Evolutionary conservation across 2,329 filamentous ascomycete genomes (phyloP).

Genomic region (Penicillium griseofulvum): DNA sequence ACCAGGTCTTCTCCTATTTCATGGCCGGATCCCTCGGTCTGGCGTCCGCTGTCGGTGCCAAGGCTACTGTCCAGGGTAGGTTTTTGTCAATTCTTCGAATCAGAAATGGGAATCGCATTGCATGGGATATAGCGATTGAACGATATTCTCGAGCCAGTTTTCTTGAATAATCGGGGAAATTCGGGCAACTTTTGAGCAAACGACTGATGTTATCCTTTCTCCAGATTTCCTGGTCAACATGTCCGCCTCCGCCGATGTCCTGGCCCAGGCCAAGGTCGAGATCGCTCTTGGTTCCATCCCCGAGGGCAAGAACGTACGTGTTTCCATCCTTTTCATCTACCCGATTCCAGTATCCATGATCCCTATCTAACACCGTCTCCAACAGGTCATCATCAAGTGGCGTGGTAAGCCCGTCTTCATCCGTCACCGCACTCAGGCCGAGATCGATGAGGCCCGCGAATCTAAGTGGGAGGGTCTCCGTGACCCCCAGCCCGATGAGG

Average conservation of each 20-base stretch:
- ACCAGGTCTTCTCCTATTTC: slow-evolving; percentile 94
- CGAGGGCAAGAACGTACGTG: slow-evolving; percentile 96
- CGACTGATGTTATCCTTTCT: slow-evolving; percentile 28
- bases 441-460: slow-evolving; percentile 93
- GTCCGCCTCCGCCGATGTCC: slow-evolving; percentile 96
- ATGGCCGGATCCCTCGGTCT: slow-evolving; percentile 96
- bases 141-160: slow-evolving; percentile 4
- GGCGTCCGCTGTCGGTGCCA: slow-evolving; percentile 87
- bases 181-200: slow-evolving; percentile 1
- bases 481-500: slow-evolving; percentile 85
- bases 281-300: slow-evolving; percentile 89
- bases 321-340: background rate
- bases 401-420: slow-evolving; percentile 99
- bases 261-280: slow-evolving; percentile 99
- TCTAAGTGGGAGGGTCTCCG: slow-evolving; percentile 78
- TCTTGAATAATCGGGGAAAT: slow-evolving; percentile 2
- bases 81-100: slow-evolving; percentile 19
- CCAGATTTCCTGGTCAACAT: slow-evolving; percentile 99
- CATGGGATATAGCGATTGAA: background rate
- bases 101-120: slow-evolving; percentile 1
- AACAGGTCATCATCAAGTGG: slow-evolving; percentile 98
- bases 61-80: slow-evolving; percentile 97
- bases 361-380: slow-evolving; percentile 15
- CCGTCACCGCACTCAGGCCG: slow-evolving; percentile 88
- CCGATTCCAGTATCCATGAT: background rate